Percentiles rank a stretch among this genome's conserved stretches.
Evolutionary conservation across 2,329 filamentous ascomycete genomes (phyloP).

Genomic region (Nakataea oryzae): DNA sequence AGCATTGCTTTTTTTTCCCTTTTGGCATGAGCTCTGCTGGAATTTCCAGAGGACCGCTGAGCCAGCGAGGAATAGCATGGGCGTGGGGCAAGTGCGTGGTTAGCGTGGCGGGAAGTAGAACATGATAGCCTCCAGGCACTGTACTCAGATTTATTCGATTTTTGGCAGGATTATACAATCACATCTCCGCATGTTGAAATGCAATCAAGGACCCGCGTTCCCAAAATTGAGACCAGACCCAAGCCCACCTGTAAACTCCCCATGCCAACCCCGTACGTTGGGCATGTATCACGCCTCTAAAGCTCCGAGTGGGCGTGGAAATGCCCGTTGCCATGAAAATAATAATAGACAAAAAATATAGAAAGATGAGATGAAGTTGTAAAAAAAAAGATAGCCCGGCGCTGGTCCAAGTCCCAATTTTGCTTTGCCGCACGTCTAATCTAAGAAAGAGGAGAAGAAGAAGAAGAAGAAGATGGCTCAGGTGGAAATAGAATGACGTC

Average conservation of each 20-base stretch:
- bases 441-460: neutral
- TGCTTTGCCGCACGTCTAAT: neutral
- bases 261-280: neutral
- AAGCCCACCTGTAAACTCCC: neutral
- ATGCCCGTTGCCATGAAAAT: neutral
- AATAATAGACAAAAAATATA: neutral
- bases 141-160: too few relatives aligned
- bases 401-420: neutral
- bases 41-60: too few relatives aligned
- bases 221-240: neutral
- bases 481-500: too few relatives aligned
- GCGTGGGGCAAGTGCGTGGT: too few relatives aligned
- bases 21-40: neutral
- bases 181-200: neutral
- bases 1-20: too few relatives aligned
- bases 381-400: neutral
- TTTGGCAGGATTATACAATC: too few relatives aligned
- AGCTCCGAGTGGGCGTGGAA: neutral
- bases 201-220: neutral
- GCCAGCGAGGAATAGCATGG: too few relatives aligned
- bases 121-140: too few relatives aligned
- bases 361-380: neutral
- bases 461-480: too few relatives aligned
- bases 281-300: neutral
- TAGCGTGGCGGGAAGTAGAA: too few relatives aligned